Evolutionary conservation across 169 alveolate species (phyloP), one percentile per base, ranked within the genome.

Genomic region (Theileria annulata): DNA sequence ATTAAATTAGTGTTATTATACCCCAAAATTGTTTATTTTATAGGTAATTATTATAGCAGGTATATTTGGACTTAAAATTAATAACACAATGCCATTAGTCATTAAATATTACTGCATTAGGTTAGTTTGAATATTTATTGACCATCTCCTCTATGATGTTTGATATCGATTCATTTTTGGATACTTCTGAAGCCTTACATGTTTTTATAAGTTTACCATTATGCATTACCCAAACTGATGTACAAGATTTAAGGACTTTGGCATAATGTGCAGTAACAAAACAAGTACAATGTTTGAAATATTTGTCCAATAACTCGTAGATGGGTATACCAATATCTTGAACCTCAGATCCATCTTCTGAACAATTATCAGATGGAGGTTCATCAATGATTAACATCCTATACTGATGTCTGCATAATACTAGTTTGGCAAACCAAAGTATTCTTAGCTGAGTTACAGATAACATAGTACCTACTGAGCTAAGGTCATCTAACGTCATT

Each of bases 301-400:
- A 80, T 19, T 42, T 59, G 0, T 56, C 23, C 15, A 74, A 48
- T 15, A 73, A 68, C 19, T 80, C 88, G 83, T 72, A 80, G 1
- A 72, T 59, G 3, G 79, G 88, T 12, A 74, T n/a, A 1, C 49
- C 23, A 3, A 19, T 5, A 68, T 42, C 63, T 10, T 54, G 6
- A 28, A 13, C 12, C 15, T 15, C n/a, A 27, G 17, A 21, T 9
- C n/a, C 59, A 19, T 35, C 71, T 10, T 63, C 71, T 3, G 23
- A 17, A 23, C n/a, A 47, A 30, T 72, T 33, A n/a, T 79, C 71
- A 21, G 86, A 69, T 17, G 96, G 96, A 28, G 94, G 94, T 77
- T 92, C 96, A 74, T 92, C 96, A 21, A 92, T 68, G 64, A 92
- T 75, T n/a, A 92, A 54, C 60, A 92, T 62, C 42, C 91, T 87